Base-by-base conservation (phyloP, 2,329 filamentous ascomycete species). In the Coniochaeta pulveracea region DNA sequence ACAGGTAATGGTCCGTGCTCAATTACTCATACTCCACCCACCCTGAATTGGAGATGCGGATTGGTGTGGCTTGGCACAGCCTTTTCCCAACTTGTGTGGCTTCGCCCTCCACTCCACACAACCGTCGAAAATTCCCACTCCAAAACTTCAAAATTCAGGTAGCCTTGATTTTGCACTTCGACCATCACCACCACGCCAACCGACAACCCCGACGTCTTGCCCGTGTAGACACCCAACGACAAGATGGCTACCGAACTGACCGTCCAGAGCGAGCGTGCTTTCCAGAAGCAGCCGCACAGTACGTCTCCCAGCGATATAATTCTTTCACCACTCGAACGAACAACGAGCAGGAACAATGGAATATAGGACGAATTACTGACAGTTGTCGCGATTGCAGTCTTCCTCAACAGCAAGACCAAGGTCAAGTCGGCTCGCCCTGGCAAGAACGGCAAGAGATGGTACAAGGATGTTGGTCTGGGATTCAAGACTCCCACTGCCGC, bases 201-300 rank as follows among this genome's bases (percentile, higher is more conserved):
- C 39, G 43, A 35, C 45, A 43, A 45, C 38, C 32, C 39, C 39
- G 42, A 43, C 43, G 41, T 43, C 45, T 63, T 60, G 63, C 60
- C 58, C 58, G 52, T 59, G 52, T 50, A 51, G 41, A 45, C 44
- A 52, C 50, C n/a, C n/a, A n/a, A n/a, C 66, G 69, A 68, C 72
- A 77, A 63, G 66, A 94, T 93, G 86, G 86, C 86, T 64, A 94
- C 86, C 77, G 86, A 94, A 76, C 77, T 95, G 73, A 93, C 86
- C 66, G 91, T 98, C 69, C 91, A 98, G 81, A 93, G 85, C 65
- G 91, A 98, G 82, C 89, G 91, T 75, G 91, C 91, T 77, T 98
- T 84, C 85, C 91, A 96, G 72, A 98, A 98, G 82, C 89, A 98
- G 79, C 91, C 91, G 66, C 91, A 98, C 72, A 94, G 47, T 49